phyloP scores from a whole-genome alignment of 805 yeast genomes.

The Diddensiella transvaalensis region DNA sequence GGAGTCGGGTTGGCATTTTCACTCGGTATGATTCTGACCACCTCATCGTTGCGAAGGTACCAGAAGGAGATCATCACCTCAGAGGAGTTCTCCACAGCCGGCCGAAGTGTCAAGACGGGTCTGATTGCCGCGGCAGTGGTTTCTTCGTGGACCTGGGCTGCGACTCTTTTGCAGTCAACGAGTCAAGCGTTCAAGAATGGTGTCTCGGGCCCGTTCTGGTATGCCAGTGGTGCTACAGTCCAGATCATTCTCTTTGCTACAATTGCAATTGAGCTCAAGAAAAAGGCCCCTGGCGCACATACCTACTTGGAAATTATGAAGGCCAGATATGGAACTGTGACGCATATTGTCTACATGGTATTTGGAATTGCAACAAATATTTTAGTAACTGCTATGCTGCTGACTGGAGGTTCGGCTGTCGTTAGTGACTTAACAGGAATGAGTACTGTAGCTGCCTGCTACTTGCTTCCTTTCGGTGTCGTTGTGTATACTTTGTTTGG shows the following conservation, averaged over 20 bases:
- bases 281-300: conserved; percentile 87
- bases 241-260: conserved; percentile 85
- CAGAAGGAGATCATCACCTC: conserved; percentile 85
- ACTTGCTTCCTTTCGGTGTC: conserved; percentile 78
- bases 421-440: conserved; percentile 78
- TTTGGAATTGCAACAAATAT: conserved; percentile 87
- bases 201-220: conserved; percentile 73
- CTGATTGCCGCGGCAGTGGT: conserved; percentile 88
- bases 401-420: conserved; percentile 88
- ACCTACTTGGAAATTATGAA: conserved; percentile 83
- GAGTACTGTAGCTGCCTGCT: conserved; percentile 76
- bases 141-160: conserved; percentile 93
- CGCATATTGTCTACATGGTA: conserved; percentile 59
- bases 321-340: conserved; percentile 72
- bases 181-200: conserved; percentile 79
- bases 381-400: conserved; percentile 86
- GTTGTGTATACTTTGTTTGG: conserved; percentile 72
- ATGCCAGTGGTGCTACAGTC: conserved; percentile 89
- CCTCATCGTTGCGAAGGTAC: conserved; percentile 67
- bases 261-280: conserved; percentile 82
- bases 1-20: conserved; percentile 74
- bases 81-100: conserved; percentile 92
- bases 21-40: conserved; percentile 72
- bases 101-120: conserved; percentile 81
- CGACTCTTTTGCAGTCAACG: conserved; percentile 69